Conservation (phyloP, 2,329 filamentous ascomycete genomes). For the Calonectria multiphialidica region DNA sequence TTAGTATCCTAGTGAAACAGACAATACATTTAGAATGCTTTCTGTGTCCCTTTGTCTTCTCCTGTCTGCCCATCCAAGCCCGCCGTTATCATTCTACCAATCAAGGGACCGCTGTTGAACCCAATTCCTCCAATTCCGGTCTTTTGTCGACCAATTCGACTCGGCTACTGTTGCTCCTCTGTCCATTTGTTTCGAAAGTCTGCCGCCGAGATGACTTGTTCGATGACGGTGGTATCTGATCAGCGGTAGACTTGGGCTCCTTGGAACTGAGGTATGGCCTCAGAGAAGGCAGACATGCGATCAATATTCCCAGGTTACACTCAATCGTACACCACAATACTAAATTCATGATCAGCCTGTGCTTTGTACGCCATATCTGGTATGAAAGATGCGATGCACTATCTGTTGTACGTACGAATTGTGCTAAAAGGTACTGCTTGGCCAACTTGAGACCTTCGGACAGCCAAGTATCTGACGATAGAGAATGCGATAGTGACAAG, state of each 20-base stretch:
- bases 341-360: neutral
- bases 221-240: neutral
- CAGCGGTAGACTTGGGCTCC: neutral
- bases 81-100: too few relatives aligned
- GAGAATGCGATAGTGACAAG: slow-evolving; percentile 23
- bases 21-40: too few relatives aligned
- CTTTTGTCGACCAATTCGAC: neutral
- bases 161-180: neutral
- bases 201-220: neutral
- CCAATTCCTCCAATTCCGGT: neutral
- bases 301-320: neutral
- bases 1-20: too few relatives aligned
- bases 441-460: neutral
- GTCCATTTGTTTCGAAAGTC: neutral
- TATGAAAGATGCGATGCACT: too few relatives aligned
- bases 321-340: neutral
- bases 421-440: neutral
- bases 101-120: neutral
- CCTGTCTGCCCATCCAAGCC: too few relatives aligned
- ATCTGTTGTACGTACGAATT: neutral
- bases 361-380: too few relatives aligned
- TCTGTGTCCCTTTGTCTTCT: too few relatives aligned
- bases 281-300: neutral
- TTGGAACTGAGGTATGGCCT: neutral
- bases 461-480: neutral